phyloP scores from a whole-genome alignment of 2,329 filamentous ascomycete genomes.

The Arthroderma sp. region DNA sequence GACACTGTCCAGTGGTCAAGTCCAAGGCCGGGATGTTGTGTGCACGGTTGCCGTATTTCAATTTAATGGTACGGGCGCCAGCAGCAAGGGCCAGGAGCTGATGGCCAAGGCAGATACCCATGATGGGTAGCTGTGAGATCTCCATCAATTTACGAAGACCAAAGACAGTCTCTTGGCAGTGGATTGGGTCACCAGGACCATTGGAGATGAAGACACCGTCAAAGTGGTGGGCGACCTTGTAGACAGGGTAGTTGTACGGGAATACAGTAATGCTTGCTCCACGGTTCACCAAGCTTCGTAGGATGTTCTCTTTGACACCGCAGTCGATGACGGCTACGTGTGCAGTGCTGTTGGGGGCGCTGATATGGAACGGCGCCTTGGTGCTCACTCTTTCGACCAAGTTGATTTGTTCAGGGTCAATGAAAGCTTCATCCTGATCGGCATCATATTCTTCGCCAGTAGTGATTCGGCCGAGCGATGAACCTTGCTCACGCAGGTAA shows the following conservation, averaged over 20 bases:
- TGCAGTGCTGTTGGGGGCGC: conserved; percentile 66
- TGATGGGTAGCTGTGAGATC: conserved; percentile 77
- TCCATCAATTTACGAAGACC: conserved; percentile 86
- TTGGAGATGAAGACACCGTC: conserved; percentile 99
- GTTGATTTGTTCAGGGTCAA: conserved; percentile 94
- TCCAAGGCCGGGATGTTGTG: conserved; percentile 97
- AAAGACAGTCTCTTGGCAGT: conserved; percentile 89
- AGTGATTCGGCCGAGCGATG: conserved; percentile 84
- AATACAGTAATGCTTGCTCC: conserved; percentile 89
- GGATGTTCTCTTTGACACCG: conserved; percentile 99
- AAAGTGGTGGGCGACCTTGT: conserved; percentile 96
- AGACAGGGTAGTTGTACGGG: conserved; percentile 92
- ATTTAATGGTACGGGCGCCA: conserved; percentile 83
- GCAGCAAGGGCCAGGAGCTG: conserved; percentile 84
- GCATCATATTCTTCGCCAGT: conserved; percentile 97
- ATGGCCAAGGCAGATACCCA: conserved; percentile 96
- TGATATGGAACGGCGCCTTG: conserved; percentile 93
- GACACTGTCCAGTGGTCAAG: conserved; percentile 88
- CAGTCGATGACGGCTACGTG: conserved; percentile 95
- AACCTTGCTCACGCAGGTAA: conserved; percentile 88
- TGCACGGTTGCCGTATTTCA: conserved; percentile 98
- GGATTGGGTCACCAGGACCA: conserved; percentile 92
- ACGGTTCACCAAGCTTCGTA: conserved; percentile 81
- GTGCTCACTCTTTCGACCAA: conserved; percentile 92
- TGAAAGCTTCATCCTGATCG: conserved; percentile 90